A percentile compares a stretch with the other conserved stretches of the same genome.
Evolutionary conservation across 768 basidiomycete species (phyloP).

Genomic region (Gautieria morchelliformis): DNA sequence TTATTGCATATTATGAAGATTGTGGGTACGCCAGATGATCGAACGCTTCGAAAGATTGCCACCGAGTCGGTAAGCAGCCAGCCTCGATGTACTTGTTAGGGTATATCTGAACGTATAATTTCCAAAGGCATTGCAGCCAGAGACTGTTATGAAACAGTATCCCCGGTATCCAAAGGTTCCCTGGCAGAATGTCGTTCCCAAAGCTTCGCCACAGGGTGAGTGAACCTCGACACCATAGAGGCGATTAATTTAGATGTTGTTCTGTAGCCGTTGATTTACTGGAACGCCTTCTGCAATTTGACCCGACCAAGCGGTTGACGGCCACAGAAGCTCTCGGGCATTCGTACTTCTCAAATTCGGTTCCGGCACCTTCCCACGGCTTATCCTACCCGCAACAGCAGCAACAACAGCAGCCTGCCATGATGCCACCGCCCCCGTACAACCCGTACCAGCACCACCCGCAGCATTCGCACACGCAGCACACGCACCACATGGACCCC

Average conservation of each 20-base stretch:
- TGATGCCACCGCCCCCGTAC: conserved; percentile 10
- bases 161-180: conserved; percentile 82
- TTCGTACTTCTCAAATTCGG: conserved; percentile 71
- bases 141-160: conserved; percentile 75
- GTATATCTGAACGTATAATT: neutral
- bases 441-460: conserved; percentile 14
- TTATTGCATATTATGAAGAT: conserved; percentile 97
- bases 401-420: conserved; percentile 8
- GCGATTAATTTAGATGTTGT: conserved; percentile 2
- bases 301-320: conserved; percentile 84
- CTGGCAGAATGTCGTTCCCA: conserved; percentile 71
- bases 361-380: conserved; percentile 48
- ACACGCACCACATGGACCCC: conserved; percentile 11
- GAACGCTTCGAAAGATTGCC: conserved; percentile 77
- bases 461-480: conserved; percentile 18
- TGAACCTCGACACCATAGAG: neutral
- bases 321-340: conserved; percentile 88
- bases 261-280: conserved; percentile 76
- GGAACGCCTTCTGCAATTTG: conserved; percentile 91
- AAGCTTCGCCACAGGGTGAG: conserved; percentile 75
- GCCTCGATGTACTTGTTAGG: neutral
- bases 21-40: conserved; percentile 88
- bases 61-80: conserved; percentile 68
- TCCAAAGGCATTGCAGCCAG: conserved; percentile 44
- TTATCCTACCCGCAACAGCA: conserved; percentile 55